A percentile compares a stretch with the other conserved stretches of the same genome.
Conservation (phyloP, 2,329 filamentous ascomycete species). For the Didymella arachidicola region DNA sequence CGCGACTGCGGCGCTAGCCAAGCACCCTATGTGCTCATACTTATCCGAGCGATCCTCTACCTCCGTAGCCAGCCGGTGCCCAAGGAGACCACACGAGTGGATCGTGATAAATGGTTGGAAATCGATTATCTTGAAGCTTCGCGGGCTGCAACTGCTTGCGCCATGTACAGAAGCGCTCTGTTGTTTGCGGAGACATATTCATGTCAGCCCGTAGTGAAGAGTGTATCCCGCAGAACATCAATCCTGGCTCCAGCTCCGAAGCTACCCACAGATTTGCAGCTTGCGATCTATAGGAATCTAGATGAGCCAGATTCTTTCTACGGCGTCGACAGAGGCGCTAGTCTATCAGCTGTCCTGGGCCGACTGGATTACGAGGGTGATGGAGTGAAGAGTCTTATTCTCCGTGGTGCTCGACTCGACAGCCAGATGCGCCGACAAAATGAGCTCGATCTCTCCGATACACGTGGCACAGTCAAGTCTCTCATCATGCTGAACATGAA, state of each 20-base stretch:
- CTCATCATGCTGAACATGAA: slow-evolving; percentile 83
- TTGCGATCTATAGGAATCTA: slow-evolving; percentile 87
- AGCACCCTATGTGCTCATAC: slow-evolving; percentile 72
- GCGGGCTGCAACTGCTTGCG: slow-evolving; percentile 75
- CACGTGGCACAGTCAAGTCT: slow-evolving; percentile 75
- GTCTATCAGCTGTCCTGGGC: slow-evolving; percentile 77
- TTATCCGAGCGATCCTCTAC: slow-evolving; percentile 84
- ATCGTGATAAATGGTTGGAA: slow-evolving; percentile 85
- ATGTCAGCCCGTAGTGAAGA: slow-evolving; percentile 56
- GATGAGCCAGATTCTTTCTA: slow-evolving; percentile 98
- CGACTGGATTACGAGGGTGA: slow-evolving; percentile 90
- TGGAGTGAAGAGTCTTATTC: slow-evolving; percentile 84
- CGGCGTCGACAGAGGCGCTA: slow-evolving; percentile 80
- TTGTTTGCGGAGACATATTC: slow-evolving; percentile 79
- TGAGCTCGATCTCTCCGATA: slow-evolving; percentile 65
- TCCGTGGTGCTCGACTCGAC: slow-evolving; percentile 90
- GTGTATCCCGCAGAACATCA: slow-evolving; percentile 70
- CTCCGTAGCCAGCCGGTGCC: slow-evolving; percentile 81
- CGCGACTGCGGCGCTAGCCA: slow-evolving; percentile 53
- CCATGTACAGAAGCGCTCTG: slow-evolving; percentile 86
- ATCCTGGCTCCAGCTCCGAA: slow-evolving; percentile 57
- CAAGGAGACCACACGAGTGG: slow-evolving; percentile 77
- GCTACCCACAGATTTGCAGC: slow-evolving; percentile 70
- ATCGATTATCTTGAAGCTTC: slow-evolving; percentile 77
- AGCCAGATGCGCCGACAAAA: slow-evolving; percentile 75